These are phyloP conservation scores for Umbelopsis isabellina DNA, from an alignment of 192 early-diverging fungal genomes.

Conservation along the genomic window DNA sequence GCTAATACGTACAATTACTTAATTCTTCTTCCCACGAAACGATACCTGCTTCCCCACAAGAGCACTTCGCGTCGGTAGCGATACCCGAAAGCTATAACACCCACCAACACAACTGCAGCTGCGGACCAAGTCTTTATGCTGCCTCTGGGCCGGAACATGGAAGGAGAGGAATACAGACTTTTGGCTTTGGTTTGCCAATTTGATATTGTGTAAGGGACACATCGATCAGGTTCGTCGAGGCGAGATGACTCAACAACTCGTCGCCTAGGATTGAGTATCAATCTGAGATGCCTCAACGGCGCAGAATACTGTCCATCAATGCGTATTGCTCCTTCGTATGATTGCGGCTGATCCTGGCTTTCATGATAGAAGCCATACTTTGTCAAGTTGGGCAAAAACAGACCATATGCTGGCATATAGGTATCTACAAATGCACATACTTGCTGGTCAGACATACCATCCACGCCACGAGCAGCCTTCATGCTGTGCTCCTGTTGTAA, in stretches of 20 bases:
- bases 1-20: background rate
- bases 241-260: conserved; percentile 23
- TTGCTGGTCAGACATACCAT: conserved; percentile 72
- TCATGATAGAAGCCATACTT: conserved; percentile 50
- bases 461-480: conserved; percentile 44
- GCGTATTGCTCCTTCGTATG: conserved; percentile 29
- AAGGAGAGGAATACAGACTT: background rate
- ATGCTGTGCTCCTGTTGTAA: conserved; percentile 81
- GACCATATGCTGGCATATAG: conserved; percentile 86
- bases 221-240: background rate
- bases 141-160: background rate
- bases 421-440: conserved; percentile 83
- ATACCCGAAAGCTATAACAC: background rate
- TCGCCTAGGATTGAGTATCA: conserved; percentile 45
- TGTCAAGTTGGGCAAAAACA: conserved; percentile 57
- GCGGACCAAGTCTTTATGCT: background rate
- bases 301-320: conserved; percentile 11
- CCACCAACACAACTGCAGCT: background rate
- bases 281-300: conserved; percentile 39
- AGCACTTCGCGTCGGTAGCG: background rate
- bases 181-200: background rate
- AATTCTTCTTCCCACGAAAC: no score
- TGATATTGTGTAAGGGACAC: background rate
- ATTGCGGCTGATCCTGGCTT: background rate
- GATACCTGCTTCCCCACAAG: background rate